phyloP scores from a whole-genome alignment of 1,284 basidiomycete species.

The Abortiporus biennis region DNA sequence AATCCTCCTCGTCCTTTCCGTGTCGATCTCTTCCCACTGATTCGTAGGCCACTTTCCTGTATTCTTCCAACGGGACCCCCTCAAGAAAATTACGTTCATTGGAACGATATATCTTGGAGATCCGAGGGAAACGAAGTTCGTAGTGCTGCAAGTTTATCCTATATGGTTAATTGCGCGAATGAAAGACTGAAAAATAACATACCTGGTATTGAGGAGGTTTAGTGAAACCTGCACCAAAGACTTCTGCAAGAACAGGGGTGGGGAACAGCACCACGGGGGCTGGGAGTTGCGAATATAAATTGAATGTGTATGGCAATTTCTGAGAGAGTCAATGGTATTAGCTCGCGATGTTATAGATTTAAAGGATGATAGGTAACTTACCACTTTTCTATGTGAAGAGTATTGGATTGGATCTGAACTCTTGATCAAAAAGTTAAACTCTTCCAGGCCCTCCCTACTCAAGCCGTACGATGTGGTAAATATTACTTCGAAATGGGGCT shows the following conservation, averaged over 20 bases:
- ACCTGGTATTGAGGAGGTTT: conserved; percentile 55
- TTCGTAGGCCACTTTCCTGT: conserved; percentile 46
- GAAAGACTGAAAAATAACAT: conserved; percentile 15
- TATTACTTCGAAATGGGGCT: conserved; percentile 62
- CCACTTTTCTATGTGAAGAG: background rate
- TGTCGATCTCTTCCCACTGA: conserved; percentile 43
- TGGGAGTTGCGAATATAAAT: conserved; percentile 38
- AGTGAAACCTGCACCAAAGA: conserved; percentile 80
- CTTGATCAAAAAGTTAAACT: conserved; percentile 61
- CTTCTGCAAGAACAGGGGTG: conserved; percentile 62
- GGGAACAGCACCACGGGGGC: conserved; percentile 55
- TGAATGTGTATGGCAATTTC: conserved; percentile 47
- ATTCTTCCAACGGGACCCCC: conserved; percentile 37
- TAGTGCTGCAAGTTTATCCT: conserved; percentile 55
- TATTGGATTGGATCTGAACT: conserved; percentile 36
- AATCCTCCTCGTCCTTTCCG: conserved; percentile 34
- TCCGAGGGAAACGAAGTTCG: conserved; percentile 77
- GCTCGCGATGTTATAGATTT: background rate
- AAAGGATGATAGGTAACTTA: background rate
- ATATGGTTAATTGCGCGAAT: conserved; percentile 2
- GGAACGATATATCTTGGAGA: conserved; percentile 58
- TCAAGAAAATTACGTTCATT: conserved; percentile 60
- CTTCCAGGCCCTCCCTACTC: conserved; percentile 56
- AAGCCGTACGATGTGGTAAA: conserved; percentile 75
- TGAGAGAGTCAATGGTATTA: background rate